A percentile compares a stretch with the other conserved stretches of the same genome.
Evolutionary conservation across 768 basidiomycete species (phyloP).

Genomic region (Phaffia australis): DNA sequence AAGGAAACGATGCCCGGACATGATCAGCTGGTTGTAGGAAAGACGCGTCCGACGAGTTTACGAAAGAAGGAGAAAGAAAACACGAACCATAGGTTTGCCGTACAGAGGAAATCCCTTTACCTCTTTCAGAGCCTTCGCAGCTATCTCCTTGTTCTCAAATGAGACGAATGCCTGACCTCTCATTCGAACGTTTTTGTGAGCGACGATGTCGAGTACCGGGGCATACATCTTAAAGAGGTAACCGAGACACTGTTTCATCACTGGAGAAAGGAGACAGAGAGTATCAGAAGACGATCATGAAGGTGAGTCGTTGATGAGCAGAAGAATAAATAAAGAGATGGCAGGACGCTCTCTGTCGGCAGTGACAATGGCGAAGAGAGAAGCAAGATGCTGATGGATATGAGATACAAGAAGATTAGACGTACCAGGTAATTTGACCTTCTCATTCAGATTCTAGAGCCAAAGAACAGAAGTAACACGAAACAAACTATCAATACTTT

Average conservation of each 20-base stretch:
- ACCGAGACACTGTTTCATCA: constrained; percentile 74
- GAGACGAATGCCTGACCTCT: constrained; percentile 97
- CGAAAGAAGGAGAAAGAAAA: neutral
- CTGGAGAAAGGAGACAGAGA: constrained; percentile 38
- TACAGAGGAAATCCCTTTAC: constrained; percentile 89
- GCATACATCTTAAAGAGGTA: constrained; percentile 90
- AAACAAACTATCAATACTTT: neutral
- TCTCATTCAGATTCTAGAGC: constrained; percentile 77
- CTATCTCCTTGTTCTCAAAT: constrained; percentile 69
- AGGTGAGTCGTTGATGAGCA: neutral
- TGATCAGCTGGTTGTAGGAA: neutral
- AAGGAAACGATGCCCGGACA: neutral
- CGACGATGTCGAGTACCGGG: constrained; percentile 86
- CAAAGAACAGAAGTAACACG: neutral
- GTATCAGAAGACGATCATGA: neutral
- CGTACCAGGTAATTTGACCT: constrained; percentile 53
- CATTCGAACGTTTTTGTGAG: constrained; percentile 91
- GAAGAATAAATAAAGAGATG: neutral
- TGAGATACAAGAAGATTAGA: neutral
- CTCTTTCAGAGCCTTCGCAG: constrained; percentile 80
- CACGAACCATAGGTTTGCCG: constrained; percentile 82
- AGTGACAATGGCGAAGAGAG: neutral
- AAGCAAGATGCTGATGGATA: neutral
- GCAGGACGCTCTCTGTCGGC: neutral
- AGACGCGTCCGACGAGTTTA: neutral